A percentile compares a stretch with the other conserved stretches of the same genome.
These are phyloP conservation scores for Aureobasidium mangrovei DNA, from an alignment of 2,329 filamentous ascomycete genomes.

Conservation along the genomic window DNA sequence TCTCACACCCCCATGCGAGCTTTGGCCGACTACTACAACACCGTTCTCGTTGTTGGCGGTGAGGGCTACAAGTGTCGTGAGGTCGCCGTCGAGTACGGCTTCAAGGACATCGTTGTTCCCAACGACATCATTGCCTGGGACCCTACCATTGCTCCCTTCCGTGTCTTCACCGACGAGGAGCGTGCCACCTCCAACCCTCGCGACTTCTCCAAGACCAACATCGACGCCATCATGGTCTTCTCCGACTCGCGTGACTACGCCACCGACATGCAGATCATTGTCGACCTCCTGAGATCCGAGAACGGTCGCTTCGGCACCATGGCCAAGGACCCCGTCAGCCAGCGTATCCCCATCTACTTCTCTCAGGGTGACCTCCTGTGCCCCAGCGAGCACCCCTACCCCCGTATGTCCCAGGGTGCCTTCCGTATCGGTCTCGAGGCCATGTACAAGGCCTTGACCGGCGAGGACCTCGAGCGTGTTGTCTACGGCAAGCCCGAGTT, in stretches of 20 bases:
- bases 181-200: constrained; percentile 57
- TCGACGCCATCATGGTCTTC: constrained; percentile 67
- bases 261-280: constrained; percentile 68
- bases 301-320: constrained; percentile 57
- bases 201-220: constrained; percentile 63
- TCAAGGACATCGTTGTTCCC: constrained; percentile 63
- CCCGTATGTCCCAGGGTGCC: constrained; percentile 64
- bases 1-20: constrained; percentile 71
- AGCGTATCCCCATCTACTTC: constrained; percentile 68
- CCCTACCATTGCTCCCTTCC: constrained; percentile 59
- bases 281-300: constrained; percentile 61
- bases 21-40: constrained; percentile 66
- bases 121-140: constrained; percentile 67
- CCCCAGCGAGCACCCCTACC: constrained; percentile 44
- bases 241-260: constrained; percentile 66
- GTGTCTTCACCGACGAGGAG: constrained; percentile 59
- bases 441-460: constrained; percentile 63
- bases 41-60: constrained; percentile 65
- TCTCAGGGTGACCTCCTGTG: constrained; percentile 57
- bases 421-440: constrained; percentile 67
- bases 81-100: constrained; percentile 64
- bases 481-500: constrained; percentile 68
- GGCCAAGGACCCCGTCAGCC: constrained; percentile 55
- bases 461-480: constrained; percentile 63
- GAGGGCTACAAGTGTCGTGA: constrained; percentile 67